A percentile compares a stretch with the other conserved stretches of the same genome.
These are phyloP conservation scores for Talaromyces amestolkiae DNA, from an alignment of 2,329 filamentous ascomycete species.

Conservation along the genomic window DNA sequence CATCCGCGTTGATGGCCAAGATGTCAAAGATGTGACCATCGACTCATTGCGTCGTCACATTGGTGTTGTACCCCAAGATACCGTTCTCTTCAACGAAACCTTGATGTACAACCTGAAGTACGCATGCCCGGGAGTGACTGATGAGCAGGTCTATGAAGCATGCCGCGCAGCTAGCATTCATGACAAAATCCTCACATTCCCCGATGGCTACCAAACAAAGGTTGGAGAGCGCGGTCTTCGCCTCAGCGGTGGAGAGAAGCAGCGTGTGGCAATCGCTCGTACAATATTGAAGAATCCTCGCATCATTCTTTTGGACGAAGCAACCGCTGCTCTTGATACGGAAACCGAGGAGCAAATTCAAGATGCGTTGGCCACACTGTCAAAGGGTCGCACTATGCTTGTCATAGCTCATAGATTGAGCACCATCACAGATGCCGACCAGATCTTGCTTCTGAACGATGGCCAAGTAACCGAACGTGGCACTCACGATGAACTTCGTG, in stretches of 20 bases:
- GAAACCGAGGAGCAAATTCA: conserved; percentile 94
- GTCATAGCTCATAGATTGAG: conserved; percentile 91
- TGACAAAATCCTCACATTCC: conserved; percentile 85
- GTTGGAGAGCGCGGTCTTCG: conserved; percentile 87
- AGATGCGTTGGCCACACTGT: conserved; percentile 75
- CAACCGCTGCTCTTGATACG: conserved; percentile 85
- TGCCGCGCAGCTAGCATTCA: conserved; percentile 88
- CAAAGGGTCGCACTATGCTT: conserved; percentile 82
- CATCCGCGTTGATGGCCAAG: conserved; percentile 79
- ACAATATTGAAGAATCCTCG: conserved; percentile 89
- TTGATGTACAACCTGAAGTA: conserved; percentile 95
- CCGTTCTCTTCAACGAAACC: conserved; percentile 89
- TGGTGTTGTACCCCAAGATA: conserved; percentile 95
- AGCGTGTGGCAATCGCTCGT: conserved; percentile 87
- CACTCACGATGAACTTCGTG: conserved; percentile 73
- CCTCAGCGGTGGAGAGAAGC: conserved; percentile 87
- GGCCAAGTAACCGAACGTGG: conserved; percentile 76
- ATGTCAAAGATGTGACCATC: conserved; percentile 84
- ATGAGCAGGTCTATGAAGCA: conserved; percentile 77
- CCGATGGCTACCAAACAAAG: conserved; percentile 83
- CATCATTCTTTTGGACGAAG: conserved; percentile 91
- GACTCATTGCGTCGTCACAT: conserved; percentile 90
- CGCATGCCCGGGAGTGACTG: conserved; percentile 74
- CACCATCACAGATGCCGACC: conserved; percentile 80
- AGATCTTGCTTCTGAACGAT: conserved; percentile 74